Evolutionary conservation across 2,329 filamentous ascomycete genomes (phyloP), one percentile per base, ranked within the genome.

Genomic region (Neobulgaria alba): DNA sequence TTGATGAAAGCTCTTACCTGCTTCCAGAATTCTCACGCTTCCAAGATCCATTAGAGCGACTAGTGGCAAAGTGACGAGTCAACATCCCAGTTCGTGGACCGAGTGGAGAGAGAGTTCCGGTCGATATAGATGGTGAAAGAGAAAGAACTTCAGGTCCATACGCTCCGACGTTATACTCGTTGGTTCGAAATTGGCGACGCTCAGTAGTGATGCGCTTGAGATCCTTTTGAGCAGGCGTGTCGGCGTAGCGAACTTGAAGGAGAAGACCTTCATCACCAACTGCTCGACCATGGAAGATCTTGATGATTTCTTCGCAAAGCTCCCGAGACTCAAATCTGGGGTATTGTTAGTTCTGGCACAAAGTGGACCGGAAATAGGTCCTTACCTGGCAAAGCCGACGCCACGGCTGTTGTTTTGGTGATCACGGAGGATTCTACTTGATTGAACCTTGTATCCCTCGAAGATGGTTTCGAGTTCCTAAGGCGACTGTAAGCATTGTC

Each of bases 161-260:
- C 32, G 78, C 78, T 43, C 78, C 76, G 46, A 81, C 79, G 55
- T 89, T 89, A 66, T 96, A 96, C 68, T 96, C 92, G 43, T 92
- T 92, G 43, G 90, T 92, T 45, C 92, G 86, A 67, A 95, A 96
- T 58, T 94, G 87, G 46, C 92, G 88, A 43, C 89, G 86, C 61
- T 95, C 88, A 21, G 92, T 88, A 31, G 90, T 96, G 60, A 95
- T 84, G 50, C 92, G 84, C 73, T 98, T 98, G 53, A 98, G 73
- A 60, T 92, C 79, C 49, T 98, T 98, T 65, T 98, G 92, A 48
- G 90, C 85, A 41, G 92, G 86, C 29, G 92, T 98, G 59, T 98
- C 92, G 48, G 93, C 90, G 62, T 94, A 98, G 51, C 92, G 89
- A 53, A 98, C 88, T 65, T 95, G 89, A 65, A 92, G 77, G 49